Evolutionary conservation across 2,329 filamentous ascomycete genomes (phyloP).

Genomic region (Tolypocladium guangdongense): DNA sequence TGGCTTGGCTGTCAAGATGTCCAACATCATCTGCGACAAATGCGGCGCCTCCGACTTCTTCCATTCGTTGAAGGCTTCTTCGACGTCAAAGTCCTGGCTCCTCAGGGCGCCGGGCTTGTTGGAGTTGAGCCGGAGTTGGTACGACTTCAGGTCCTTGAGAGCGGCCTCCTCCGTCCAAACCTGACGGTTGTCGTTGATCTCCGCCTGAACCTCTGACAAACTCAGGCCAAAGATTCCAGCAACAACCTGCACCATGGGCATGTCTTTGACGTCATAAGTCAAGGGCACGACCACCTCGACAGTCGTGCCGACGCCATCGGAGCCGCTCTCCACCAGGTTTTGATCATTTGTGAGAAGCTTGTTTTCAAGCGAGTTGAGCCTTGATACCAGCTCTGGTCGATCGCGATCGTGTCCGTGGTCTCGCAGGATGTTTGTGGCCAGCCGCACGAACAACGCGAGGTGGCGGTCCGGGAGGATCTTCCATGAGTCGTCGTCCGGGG

Average conservation of each 20-base stretch:
- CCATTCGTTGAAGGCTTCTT: slow-evolving; percentile 83
- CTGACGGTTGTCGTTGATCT: slow-evolving; percentile 72
- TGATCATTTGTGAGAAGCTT: slow-evolving; percentile 92
- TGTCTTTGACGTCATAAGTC: slow-evolving; percentile 91
- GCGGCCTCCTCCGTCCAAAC: slow-evolving; percentile 89
- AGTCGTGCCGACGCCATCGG: slow-evolving; percentile 32
- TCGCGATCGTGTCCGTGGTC: slow-evolving; percentile 79
- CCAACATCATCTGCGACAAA: slow-evolving; percentile 85
- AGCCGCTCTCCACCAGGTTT: slow-evolving; percentile 46
- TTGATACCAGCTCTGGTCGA: slow-evolving; percentile 69
- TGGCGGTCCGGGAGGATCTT: slow-evolving; percentile 89
- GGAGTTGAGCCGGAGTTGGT: slow-evolving; percentile 79
- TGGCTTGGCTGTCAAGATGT: slow-evolving; percentile 76
- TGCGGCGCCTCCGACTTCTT: slow-evolving; percentile 81
- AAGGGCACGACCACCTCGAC: slow-evolving; percentile 75
- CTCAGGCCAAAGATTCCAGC: slow-evolving; percentile 75
- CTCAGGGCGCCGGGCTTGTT: slow-evolving; percentile 68
- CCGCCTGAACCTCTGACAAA: slow-evolving; percentile 69
- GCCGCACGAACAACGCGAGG: slow-evolving; percentile 83
- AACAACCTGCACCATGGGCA: slow-evolving; percentile 84
- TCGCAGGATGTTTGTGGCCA: slow-evolving; percentile 69
- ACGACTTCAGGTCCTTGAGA: slow-evolving; percentile 81
- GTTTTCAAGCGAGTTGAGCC: slow-evolving; percentile 74
- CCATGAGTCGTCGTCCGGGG: slow-evolving; percentile 74
- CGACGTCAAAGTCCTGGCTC: slow-evolving; percentile 78